Evolutionary conservation across 345 rosid genomes (phyloP).

Genomic region (Noccaea caerulescens): DNA sequence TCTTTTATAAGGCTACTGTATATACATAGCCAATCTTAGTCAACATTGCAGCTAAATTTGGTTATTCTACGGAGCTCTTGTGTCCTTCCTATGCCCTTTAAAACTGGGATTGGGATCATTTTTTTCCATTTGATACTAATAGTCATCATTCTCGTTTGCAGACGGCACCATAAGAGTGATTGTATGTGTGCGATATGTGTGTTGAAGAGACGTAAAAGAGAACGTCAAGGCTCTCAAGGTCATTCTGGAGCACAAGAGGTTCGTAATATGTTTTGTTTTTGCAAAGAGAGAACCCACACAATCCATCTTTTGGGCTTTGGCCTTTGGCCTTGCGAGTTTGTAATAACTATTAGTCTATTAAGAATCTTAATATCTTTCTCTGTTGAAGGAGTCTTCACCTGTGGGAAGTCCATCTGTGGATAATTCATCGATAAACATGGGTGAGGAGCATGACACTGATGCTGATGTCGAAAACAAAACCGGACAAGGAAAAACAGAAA

Average conservation of each 20-base stretch:
- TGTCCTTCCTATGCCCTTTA: not conserved
- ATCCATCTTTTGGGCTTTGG: not conserved
- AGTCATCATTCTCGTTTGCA: constrained; percentile 44
- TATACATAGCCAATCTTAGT: constrained; percentile 17
- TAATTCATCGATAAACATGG: constrained; percentile 72
- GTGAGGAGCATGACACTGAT: constrained; percentile 64
- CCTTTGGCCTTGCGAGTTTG: not conserved
- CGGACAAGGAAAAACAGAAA: constrained; percentile 50
- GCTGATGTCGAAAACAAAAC: constrained; percentile 64
- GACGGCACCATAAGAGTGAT: constrained; percentile 90
- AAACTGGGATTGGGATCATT: not conserved
- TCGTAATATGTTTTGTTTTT: constrained; percentile 36
- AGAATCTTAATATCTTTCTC: constrained; percentile 3
- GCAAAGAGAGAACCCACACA: constrained; percentile 23
- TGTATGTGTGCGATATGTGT: constrained; percentile 95
- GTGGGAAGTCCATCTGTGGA: constrained; percentile 68
- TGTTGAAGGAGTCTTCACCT: constrained; percentile 64
- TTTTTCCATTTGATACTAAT: constrained; percentile 1
- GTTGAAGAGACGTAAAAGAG: constrained; percentile 85
- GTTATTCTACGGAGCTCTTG: not conserved
- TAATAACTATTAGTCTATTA: not conserved
- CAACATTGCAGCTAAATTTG: not conserved
- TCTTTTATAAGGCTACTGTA: not conserved
- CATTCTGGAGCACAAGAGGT: constrained; percentile 57
- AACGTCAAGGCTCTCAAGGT: constrained; percentile 73